phyloP scores from a whole-genome alignment of 208 protist genomes.

The Acanthamoeba healyi region DNA sequence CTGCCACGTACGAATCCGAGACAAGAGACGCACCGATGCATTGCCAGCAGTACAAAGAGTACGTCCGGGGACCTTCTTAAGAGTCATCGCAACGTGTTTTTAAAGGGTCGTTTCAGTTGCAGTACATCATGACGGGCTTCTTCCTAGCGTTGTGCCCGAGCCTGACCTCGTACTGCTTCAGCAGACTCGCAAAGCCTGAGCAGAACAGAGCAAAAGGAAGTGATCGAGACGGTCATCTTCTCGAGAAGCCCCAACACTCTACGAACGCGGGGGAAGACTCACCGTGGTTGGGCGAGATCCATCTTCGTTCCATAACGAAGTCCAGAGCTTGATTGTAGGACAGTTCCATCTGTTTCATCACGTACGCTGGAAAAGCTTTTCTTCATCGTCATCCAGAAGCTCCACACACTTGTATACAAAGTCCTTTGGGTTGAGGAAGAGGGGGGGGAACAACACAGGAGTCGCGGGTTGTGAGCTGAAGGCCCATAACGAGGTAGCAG shows the following conservation, averaged over 20 bases:
- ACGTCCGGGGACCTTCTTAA: no score
- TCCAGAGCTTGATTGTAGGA: slow-evolving; percentile 12
- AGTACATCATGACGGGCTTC: slow-evolving; percentile 50
- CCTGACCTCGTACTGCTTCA: background rate
- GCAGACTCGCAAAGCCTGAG: background rate
- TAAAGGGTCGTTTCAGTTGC: slow-evolving; percentile 1
- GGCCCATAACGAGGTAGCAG: background rate
- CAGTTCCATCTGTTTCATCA: slow-evolving; percentile 36
- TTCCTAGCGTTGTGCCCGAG: background rate
- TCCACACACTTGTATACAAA: slow-evolving; percentile 40
- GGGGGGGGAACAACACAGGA: no score
- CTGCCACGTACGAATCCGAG: no score
- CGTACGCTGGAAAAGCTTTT: slow-evolving; percentile 6
- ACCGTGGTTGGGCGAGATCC: slow-evolving; percentile 40
- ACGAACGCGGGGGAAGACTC: background rate
- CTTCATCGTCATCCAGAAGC: slow-evolving; percentile 15
- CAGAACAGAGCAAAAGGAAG: no score
- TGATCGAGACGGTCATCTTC: no score
- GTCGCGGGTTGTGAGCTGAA: background rate
- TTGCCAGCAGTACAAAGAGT: no score
- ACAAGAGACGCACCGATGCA: no score
- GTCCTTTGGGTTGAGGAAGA: background rate
- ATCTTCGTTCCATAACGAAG: slow-evolving; percentile 17
- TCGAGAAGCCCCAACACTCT: background rate
- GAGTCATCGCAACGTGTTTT: no score